Percentiles rank a stretch among this genome's conserved stretches.
Conservation (phyloP, 1,284 basidiomycete species). For the Irpex sp. region DNA sequence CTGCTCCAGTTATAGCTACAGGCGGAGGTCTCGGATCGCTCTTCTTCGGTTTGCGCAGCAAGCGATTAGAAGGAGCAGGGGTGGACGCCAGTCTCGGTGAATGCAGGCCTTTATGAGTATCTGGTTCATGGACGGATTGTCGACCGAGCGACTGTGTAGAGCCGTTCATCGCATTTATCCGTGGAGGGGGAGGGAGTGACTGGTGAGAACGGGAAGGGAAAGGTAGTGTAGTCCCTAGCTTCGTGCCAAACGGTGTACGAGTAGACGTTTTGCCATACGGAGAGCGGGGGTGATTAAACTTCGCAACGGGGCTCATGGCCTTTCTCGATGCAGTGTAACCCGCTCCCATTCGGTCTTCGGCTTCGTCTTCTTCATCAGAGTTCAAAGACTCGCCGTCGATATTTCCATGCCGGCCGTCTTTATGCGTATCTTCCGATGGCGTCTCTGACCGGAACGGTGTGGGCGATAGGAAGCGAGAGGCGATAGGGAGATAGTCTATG, state of each 20-base stretch:
- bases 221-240: constrained; percentile 45
- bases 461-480: constrained; percentile 85
- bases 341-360: constrained; percentile 49
- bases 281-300: constrained; percentile 69
- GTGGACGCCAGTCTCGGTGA: constrained; percentile 33
- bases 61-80: constrained; percentile 37
- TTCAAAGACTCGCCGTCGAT: constrained; percentile 72
- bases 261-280: constrained; percentile 64
- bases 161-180: constrained; percentile 45
- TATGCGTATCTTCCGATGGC: constrained; percentile 29
- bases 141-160: constrained; percentile 70
- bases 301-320: constrained; percentile 36
- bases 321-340: constrained; percentile 34
- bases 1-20: constrained; percentile 45
- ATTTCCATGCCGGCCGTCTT: constrained; percentile 47
- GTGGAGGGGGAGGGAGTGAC: constrained; percentile 70
- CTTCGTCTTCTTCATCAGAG: constrained; percentile 68
- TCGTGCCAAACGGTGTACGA: constrained; percentile 32
- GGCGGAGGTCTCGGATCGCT: constrained; percentile 43
- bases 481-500: constrained; percentile 82
- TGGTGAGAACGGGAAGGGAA: constrained; percentile 79
- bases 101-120: constrained; percentile 33
- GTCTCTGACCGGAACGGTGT: constrained; percentile 53
- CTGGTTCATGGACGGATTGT: constrained; percentile 47
- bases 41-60: constrained; percentile 68